Evolutionary conservation across 2,329 filamentous ascomycete genomes (phyloP), one percentile per base, ranked within the genome.

Genomic region (Fusarium annulatum): DNA sequence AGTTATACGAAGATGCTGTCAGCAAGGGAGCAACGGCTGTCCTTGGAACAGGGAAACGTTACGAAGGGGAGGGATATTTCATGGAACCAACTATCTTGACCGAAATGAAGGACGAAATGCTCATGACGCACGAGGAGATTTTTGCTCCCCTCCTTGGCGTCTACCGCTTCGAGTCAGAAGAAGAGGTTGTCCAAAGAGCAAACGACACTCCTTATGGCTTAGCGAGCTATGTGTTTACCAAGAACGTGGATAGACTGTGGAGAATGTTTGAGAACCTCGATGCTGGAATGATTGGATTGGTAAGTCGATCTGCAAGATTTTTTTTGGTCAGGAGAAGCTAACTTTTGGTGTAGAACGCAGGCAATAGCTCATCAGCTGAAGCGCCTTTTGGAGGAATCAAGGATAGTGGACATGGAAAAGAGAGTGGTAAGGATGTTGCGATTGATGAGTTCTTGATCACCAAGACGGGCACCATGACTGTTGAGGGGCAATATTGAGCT

Each of bases 371-470:
- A 1, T 79, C 82, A 0, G 81, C 83, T 0, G 83, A 85, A 60
- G 76, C 81, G 2, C 84, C 84, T 0, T 85, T 75, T 30, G 73
- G 73, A 0, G 72, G 69, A 1, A 75, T 75, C 3, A 75, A 71
- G 28, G 49, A 63, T 1, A 71, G 60, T 2, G 73, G 73, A 1
- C 64, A 74, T 39, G 73, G 73, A 2, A 75, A 75, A 41, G 73
- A 75, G 36, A 55, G 84, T 55, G 84, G 84, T 39, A 85, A 84
- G 64, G 84, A 85, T 38, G 79, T 84, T 7, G 84, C 83, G 0
- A 79, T 85, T n/a, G 80, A 84, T 26, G 84, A 85, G 67, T 85
- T 82, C 33, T 76, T 85, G 18, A 79, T 85, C n/a, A 83, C 82
- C 2, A 85, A 85, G 75, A 83, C 82, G 5, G 70, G 69, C 1